Base-by-base conservation (phyloP, 2,329 filamentous ascomycete species). In the Orbilia brochopaga region DNA sequence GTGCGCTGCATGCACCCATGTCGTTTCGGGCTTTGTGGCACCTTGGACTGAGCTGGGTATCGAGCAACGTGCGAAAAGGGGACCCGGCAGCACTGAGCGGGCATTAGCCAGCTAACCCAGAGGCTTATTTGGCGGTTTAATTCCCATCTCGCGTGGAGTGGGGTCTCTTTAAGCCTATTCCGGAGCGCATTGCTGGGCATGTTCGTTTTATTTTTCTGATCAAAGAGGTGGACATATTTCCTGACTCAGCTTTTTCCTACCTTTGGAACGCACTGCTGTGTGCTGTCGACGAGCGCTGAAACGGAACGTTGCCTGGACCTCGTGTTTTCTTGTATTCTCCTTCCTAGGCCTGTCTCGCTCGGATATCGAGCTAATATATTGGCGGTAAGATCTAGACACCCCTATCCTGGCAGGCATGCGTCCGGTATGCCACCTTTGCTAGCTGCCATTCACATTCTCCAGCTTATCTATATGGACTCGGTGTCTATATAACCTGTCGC, bases 121-220 rank as follows among this genome's bases (percentile, higher is more conserved):
- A n/a, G 19, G 27, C 19, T 37, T 60, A 32, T 42, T 40, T 46
- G 23, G 19, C 57, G 15, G 10, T 51, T 35, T 51, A 13, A 24
- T 24, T 23, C 46, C n/a, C 42, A 64, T 64, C 66, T 54, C 59
- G 66, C 66, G 66, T 70, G 66, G 66, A 59, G 60, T 64, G n/a
- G n/a, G n/a, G n/a, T n/a, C n/a, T 51, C 51, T 46, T 10, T 27
- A 56, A 56, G 17, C 54, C 50, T 46, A 60, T 59, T 64, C 54
- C 54, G 48, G 59, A 55, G 23, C 46, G 23, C 5, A 11, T 10
- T 40, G 32, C 19, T 2, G 27, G 46, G 27, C 30, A 40, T 50
- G 17, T 60, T 37, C 30, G 15, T 21, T 48, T 57, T 62, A 50
- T 61, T 53, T 57, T 51, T 35, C 19, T 44, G 27, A 23, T 63